phyloP scores from a whole-genome alignment of 139 green algal species.

The Protoeuglena noctilucae region DNA sequence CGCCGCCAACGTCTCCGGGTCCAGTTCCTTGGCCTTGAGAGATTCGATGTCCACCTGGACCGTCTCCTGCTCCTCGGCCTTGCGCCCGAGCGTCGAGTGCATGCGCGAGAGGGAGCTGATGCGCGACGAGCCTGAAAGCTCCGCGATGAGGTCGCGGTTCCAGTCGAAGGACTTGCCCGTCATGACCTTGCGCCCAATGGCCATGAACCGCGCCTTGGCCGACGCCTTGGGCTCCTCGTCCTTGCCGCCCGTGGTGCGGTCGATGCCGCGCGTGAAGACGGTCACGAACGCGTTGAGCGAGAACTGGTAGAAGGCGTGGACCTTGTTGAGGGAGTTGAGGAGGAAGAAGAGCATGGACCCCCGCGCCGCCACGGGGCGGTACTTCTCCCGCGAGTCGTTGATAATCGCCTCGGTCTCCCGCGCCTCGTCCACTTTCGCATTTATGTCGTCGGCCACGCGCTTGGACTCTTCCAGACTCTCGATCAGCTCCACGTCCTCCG shows the following conservation, averaged over 20 bases:
- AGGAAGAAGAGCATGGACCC: slow-evolving; percentile 73
- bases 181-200: background rate
- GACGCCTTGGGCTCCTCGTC: background rate
- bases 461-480: slow-evolving; percentile 69
- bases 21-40: slow-evolving; percentile 18
- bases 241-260: slow-evolving; percentile 35
- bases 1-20: slow-evolving; percentile 49
- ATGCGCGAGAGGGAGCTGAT: background rate
- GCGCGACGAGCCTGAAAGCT: slow-evolving; percentile 2
- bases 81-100: background rate
- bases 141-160: slow-evolving; percentile 14
- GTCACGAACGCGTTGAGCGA: slow-evolving; percentile 62
- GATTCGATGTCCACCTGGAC: slow-evolving; percentile 2
- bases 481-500: slow-evolving; percentile 77
- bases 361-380: slow-evolving; percentile 39
- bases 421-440: slow-evolving; percentile 43
- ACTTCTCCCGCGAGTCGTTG: slow-evolving; percentile 66
- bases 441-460: slow-evolving; percentile 64
- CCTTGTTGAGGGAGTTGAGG: slow-evolving; percentile 72
- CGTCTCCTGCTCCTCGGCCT: slow-evolving; percentile 14
- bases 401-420: slow-evolving; percentile 51
- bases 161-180: slow-evolving; percentile 14
- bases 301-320: slow-evolving; percentile 77
- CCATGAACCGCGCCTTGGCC: slow-evolving; percentile 8
- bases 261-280: slow-evolving; percentile 55